Conservation (phyloP, 2,329 filamentous ascomycete genomes). For the Clathrospora elynae region DNA sequence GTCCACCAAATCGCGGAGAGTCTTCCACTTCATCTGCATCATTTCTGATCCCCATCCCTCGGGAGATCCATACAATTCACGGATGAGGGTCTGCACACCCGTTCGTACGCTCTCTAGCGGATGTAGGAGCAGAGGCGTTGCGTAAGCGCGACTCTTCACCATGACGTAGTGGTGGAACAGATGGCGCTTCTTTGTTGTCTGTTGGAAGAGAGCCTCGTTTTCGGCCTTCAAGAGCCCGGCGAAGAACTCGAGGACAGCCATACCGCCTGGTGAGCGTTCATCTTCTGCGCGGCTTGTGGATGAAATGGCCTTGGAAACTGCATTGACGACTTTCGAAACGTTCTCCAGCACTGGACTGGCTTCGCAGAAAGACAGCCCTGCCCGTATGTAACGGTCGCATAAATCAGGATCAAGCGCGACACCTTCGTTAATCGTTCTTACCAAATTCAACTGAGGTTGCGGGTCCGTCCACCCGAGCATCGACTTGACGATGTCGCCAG, state of each 20-base stretch:
- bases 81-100: conserved; percentile 25
- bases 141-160: conserved; percentile 21
- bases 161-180: conserved; percentile 33
- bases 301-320: conserved; percentile 27
- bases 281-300: conserved; percentile 16
- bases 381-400: conserved; percentile 41
- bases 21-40: conserved; percentile 29
- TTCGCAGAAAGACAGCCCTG: conserved; percentile 41
- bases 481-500: conserved; percentile 42
- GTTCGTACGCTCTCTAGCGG: conserved; percentile 38
- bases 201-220: conserved; percentile 30
- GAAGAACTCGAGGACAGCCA: conserved; percentile 37
- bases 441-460: conserved; percentile 22
- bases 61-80: conserved; percentile 31
- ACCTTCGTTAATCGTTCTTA: conserved; percentile 39
- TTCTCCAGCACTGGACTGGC: conserved; percentile 18
- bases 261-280: conserved; percentile 28
- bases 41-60: conserved; percentile 20
- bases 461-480: conserved; percentile 33
- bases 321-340: conserved; percentile 27
- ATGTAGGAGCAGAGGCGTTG: conserved; percentile 35
- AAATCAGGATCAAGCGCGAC: conserved; percentile 31
- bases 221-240: conserved; percentile 25
- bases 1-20: conserved; percentile 21
- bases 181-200: conserved; percentile 22